Evolutionary conservation across 345 rosid genomes (phyloP), one percentile per base, ranked within the genome.

Genomic region (Citrus reticulata): DNA sequence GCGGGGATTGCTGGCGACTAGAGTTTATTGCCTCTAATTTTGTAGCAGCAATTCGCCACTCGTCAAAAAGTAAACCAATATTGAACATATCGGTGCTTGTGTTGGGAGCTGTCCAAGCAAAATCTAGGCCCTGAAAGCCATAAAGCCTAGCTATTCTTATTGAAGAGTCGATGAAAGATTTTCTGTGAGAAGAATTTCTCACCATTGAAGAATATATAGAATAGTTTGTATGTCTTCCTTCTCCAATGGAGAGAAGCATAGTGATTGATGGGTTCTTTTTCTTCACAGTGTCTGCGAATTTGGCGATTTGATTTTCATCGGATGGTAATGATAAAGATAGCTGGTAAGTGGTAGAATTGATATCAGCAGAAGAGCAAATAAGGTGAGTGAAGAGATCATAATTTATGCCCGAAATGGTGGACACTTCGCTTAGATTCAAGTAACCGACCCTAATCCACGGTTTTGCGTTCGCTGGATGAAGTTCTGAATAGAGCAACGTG

Each of bases 351-450:
- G 86, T 79, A n/a, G 85, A 64, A 64, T 83, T 80, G 19, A 85
- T 9, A 17, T 1, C 0, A n/a, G 81, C 88, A 32, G 69, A 85
- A 46, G 77, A 81, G 13, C 83, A 85, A 9, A 83, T 35, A 59
- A 87, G 86, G 64, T 81, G 87, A 37, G 84, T 78, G 39, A 81
- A 87, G 5, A 85, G 71, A 20, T 83, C 64, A 37, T 88, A 85
- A n/a, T 78, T 46, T 62, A 83, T 80, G 61, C 29, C 61, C 0
- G 82, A 54, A 60, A 73, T n/a, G 7, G 60, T 6, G 58, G 80
- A 83, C 71, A 78, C 7, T 27, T 79, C 76, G 29, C 65, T 73
- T 27, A 78, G 17, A 72, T 39, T 29, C 79, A 80, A 83, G 76
- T 81, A 87, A 58, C 85, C 86, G 7, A 81, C 80, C 40, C 75